These are phyloP conservation scores for Nepenthes gracilis DNA, from an alignment of 148 eudicot species.

Conservation along the genomic window DNA sequence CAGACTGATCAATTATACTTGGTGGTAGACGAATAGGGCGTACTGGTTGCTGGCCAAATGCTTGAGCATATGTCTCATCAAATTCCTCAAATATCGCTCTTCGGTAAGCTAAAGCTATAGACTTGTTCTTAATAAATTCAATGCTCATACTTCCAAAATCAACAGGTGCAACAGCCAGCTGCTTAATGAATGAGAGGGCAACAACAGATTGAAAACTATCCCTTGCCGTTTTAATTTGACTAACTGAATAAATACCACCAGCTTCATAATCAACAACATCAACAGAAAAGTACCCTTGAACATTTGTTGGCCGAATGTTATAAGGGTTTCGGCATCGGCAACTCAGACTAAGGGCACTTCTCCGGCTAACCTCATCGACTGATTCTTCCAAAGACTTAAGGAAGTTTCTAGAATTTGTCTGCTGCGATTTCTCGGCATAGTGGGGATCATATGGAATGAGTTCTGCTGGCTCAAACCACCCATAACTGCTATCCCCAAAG, in stretches of 20 bases:
- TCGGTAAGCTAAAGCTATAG: constrained; percentile 61
- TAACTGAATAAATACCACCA: constrained; percentile 39
- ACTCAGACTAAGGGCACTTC: constrained; percentile 56
- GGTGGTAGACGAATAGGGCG: background rate
- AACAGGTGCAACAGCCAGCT: constrained; percentile 48
- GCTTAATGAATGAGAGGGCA: constrained; percentile 38
- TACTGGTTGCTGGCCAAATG: constrained; percentile 40
- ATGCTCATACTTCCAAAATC: constrained; percentile 13
- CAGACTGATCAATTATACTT: background rate
- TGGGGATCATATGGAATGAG: constrained; percentile 63
- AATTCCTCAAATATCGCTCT: constrained; percentile 66
- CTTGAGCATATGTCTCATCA: constrained; percentile 88
- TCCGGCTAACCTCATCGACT: constrained; percentile 62
- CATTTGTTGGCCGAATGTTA: constrained; percentile 45
- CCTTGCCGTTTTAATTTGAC: constrained; percentile 59
- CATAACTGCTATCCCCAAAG: constrained; percentile 92
- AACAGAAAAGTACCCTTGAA: constrained; percentile 49
- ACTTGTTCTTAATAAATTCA: constrained; percentile 43
- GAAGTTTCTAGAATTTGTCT: constrained; percentile 44
- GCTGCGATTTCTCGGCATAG: constrained; percentile 60
- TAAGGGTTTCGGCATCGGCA: constrained; percentile 58
- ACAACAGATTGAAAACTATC: constrained; percentile 44
- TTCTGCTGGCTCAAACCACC: constrained; percentile 80
- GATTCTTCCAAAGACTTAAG: constrained; percentile 82
- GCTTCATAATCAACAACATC: constrained; percentile 61